Base-by-base conservation (phyloP, 2,329 filamentous ascomycete species). In the Sclerotiophoma versabilis region DNA sequence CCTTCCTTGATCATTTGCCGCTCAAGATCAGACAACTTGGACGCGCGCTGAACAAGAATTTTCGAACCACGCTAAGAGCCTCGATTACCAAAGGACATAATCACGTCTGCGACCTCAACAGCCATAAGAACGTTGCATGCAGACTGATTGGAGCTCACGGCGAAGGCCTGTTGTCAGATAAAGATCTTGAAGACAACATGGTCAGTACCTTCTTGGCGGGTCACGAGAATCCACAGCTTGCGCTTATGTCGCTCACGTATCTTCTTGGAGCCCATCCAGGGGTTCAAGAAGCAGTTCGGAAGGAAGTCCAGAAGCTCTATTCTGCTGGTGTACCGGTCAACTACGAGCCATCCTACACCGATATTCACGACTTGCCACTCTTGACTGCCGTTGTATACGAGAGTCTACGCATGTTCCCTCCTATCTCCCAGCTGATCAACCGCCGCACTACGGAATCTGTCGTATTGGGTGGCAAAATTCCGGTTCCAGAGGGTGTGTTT, bases 391-490 rank as follows among this genome's bases (percentile, higher is more conserved):
- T 79, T 20, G 68, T 82, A 17, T 77, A 79, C 57, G 80, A 83
- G 46, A 67, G 72, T 19, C 72, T 83, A 11, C 78, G 81, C 2
- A 71, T 83, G 38, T 80, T 78, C 50, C 81, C 81, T 0, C 80
- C 81, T 7, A 77, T 83, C 44, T 76, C 73, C 0, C 80, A 82
- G 53, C 70, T 83, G 34, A 77, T 82, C 58, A 83, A 83, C 48
- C 75, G 80, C 5, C 46, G 63, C 22, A 73, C 74, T 4, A 75
- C 74, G 0, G 57, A 60, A 2, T 62, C 74, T 0, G 66, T 71
- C 11, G 55, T 38, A 1, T 59, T 71, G 3, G 65, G 68, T 33
- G 58, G 55, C 26, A 49, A 57, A 3, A 62, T 70, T 15, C 38
- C 56, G 1, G 41, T 71, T 12, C 64, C 66, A 2, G 55, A 47